Evolutionary conservation across 2,329 filamentous ascomycete genomes (phyloP), one percentile per base, ranked within the genome.

Genomic region (Hypomyces rosellus): DNA sequence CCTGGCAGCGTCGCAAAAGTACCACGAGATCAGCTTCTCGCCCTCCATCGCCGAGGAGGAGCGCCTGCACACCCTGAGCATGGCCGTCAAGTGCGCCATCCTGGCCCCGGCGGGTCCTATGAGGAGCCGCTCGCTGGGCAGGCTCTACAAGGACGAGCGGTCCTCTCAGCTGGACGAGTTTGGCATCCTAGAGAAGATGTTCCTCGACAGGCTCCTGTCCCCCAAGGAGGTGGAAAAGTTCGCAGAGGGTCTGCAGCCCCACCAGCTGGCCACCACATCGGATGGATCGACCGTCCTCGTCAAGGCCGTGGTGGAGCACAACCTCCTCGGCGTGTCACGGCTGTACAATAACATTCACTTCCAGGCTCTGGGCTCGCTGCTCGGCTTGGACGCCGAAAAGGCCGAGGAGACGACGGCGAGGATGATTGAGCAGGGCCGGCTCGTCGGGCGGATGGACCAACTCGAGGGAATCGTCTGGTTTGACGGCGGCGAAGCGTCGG

Each of bases 181-280:
- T 63, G 76, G 82, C 45, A 96, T 99, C 48, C 74, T 99, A 13
- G 93, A 97, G 74, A 97, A 97, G 75, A 97, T 99, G 82, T 96
- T 95, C 68, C 77, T 97, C 45, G 89, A 97, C 68, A 82, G 91
- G 5, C 75, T 99, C 3, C 76, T 99, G 45, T 81, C 82, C 1
- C 82, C 86, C 0, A 79, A 76, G n/a, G 93, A 99, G 70, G 89
- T 96, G 39, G 82, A 84, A 36, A 84, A 88, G 49, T 99, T 99
- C 63, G 86, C 91, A 0, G 76, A 86, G 59, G 85, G 84, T 46
- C 76, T 99, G 45, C 79, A 83, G 50, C 86, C 88, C 18, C 93
- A 99, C 69, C 93, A 99, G 70, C 82, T 96, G 2, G 93, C 93
- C 20, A 85, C 82, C 55, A 96, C 89, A 0, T 80, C 88, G 0